phyloP scores from a whole-genome alignment of 768 basidiomycete species.

The Suillus plorans region DNA sequence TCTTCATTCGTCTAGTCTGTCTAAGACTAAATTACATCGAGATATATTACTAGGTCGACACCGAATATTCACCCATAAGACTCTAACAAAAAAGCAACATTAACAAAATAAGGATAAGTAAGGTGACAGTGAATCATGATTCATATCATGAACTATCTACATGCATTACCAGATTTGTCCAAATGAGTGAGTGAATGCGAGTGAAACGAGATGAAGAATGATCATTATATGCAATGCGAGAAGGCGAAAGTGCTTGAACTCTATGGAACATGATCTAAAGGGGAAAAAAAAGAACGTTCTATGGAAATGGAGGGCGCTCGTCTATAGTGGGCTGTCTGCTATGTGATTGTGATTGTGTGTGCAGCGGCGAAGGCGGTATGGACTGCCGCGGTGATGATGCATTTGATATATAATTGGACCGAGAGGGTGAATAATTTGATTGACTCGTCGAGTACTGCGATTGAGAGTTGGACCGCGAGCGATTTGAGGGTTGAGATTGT shows the following conservation, averaged over 20 bases:
- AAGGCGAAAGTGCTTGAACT: slow-evolving; percentile 1
- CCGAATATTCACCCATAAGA: not conserved
- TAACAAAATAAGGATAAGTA: slow-evolving; percentile 13
- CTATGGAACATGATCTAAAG: not conserved
- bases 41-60: slow-evolving; percentile 4
- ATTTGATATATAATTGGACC: slow-evolving; percentile 13
- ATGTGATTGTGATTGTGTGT: slow-evolving; percentile 25
- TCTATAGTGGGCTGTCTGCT: slow-evolving; percentile 35
- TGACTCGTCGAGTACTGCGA: slow-evolving; percentile 29
- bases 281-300: not conserved
- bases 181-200: slow-evolving; percentile 9
- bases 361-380: slow-evolving; percentile 30
- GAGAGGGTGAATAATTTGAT: slow-evolving; percentile 6
- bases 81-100: slow-evolving; percentile 4
- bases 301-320: slow-evolving; percentile 20
- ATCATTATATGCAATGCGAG: not conserved
- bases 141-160: slow-evolving; percentile 5
- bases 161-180: slow-evolving; percentile 9
- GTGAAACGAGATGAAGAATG: not conserved
- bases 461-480: slow-evolving; percentile 31
- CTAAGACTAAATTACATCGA: not conserved
- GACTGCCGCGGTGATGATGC: slow-evolving; percentile 32
- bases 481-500: slow-evolving; percentile 24
- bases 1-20: not conserved
- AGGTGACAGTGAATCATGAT: not conserved